Percentiles rank a stretch among this genome's conserved stretches.
Evolutionary conservation across 345 rosid species (phyloP).

Genomic region (Aurinia saxatilis): DNA sequence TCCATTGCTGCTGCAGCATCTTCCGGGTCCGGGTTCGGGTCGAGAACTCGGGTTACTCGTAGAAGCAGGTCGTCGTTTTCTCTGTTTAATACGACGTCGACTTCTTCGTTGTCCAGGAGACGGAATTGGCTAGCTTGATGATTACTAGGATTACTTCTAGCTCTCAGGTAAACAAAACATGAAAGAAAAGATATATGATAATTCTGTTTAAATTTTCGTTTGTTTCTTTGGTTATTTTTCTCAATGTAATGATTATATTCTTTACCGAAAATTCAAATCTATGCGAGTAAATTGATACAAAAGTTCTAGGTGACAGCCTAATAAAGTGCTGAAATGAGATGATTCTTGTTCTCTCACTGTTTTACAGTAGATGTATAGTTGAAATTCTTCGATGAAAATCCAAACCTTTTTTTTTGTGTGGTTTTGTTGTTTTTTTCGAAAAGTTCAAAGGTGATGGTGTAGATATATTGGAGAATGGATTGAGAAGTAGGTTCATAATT

Average conservation of each 20-base stretch:
- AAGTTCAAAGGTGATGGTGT: not conserved
- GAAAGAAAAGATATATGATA: not conserved
- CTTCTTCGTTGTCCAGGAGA: constrained; percentile 27
- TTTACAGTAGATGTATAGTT: not conserved
- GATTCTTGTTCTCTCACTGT: too few relatives aligned
- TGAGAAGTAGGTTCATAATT: not conserved
- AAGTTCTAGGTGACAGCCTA: not conserved
- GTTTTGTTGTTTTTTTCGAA: not conserved
- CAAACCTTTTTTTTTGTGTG: not conserved
- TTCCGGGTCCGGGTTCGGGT: constrained; percentile 14
- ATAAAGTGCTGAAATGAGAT: not conserved
- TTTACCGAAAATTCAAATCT: constrained; percentile 1
- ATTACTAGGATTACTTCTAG: not conserved
- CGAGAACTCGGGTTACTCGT: constrained; percentile 8
- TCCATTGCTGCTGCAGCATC: constrained; percentile 18
- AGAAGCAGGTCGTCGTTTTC: constrained; percentile 21
- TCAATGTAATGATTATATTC: constrained; percentile 28
- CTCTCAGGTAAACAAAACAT: constrained; percentile 8
- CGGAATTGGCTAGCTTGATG: constrained; percentile 25
- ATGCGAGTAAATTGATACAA: constrained; percentile 18
- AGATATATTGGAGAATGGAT: not conserved
- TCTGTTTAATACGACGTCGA: constrained; percentile 6
- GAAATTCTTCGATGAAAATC: not conserved
- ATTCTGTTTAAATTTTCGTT: constrained; percentile 4
- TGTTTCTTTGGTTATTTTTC: not conserved